Evolutionary conservation across 169 alveolate genomes (phyloP).

Genomic region (Eimeria sp.): DNA sequence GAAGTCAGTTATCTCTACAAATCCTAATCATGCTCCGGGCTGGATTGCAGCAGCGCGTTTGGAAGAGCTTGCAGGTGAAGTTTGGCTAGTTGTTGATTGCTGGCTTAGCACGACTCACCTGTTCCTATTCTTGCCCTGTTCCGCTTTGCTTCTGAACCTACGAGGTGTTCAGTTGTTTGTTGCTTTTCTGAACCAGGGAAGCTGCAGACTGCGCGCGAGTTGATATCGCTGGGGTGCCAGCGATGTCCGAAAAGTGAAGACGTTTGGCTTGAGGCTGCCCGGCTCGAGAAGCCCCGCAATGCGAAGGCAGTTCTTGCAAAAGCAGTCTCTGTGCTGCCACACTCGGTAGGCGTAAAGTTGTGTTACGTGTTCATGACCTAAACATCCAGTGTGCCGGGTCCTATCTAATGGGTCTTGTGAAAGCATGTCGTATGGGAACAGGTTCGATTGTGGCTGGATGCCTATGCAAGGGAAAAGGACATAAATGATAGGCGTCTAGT

Average conservation of each 20-base stretch:
- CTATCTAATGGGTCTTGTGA: too few species aligned
- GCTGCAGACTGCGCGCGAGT: conserved; percentile 97
- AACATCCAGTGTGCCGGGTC: neutral
- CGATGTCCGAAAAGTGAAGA: conserved; percentile 99
- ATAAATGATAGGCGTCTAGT: conserved; percentile 93
- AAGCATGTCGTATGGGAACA: neutral
- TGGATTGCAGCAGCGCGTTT: conserved; percentile 99
- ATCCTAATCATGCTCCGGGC: conserved; percentile 98
- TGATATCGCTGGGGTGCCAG: conserved; percentile 97
- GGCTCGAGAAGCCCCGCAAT: conserved; percentile 97
- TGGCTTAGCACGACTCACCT: neutral
- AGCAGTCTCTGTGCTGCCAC: conserved; percentile 89
- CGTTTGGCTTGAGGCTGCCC: conserved; percentile 99
- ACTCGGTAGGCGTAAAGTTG: conserved; percentile 84
- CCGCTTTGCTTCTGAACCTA: neutral
- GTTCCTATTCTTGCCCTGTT: neutral
- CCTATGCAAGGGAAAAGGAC: conserved; percentile 96
- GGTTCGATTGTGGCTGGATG: conserved; percentile 98
- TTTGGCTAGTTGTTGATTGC: conserved; percentile 4
- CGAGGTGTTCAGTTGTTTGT: conserved; percentile 2
- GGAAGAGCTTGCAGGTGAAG: conserved; percentile 96
- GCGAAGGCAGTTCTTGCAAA: conserved; percentile 96
- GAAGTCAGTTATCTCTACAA: conserved; percentile 91
- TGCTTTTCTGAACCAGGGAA: conserved; percentile 87
- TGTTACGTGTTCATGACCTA: neutral